Evolutionary conservation across 352 stramenopile genomes (phyloP), one percentile per base, ranked within the genome.

Genomic region (Globisporangium nagaii): DNA sequence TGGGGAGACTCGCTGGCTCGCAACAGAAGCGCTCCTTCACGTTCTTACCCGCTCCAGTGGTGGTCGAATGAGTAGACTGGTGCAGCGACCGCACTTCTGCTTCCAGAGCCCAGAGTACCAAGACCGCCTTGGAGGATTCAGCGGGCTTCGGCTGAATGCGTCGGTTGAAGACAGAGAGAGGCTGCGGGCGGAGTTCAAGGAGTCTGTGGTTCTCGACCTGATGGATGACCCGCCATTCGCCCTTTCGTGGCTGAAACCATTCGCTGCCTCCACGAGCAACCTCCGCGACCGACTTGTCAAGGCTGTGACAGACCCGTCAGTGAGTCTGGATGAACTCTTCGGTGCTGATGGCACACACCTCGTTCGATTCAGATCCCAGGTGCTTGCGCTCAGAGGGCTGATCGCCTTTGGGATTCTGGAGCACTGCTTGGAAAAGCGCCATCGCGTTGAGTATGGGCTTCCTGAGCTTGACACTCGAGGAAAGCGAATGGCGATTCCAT

Each of bases 401-500:
- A 50, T 97, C 13, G 82, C 80, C n/a, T 86, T 88, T 51, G 80
- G 76, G 9, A 60, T 95, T 0, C 61, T 97, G 10, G 65, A 90
- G 28, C 83, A 92, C 27, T 93, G 84, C 36, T 46, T 97, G 20
- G 53, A 94, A 41, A 95, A 96, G 63, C 78, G 86, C 2, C 79
- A 91, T 50, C 68, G 85, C 22, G 86, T 96, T 0, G 58, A 90
- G 30, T 97, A 84, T 63, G 87, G 88, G 0, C 58, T 96, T 40
- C 64, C 73, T 15, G 34, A 64, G 12, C 45, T 46, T 40, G 56
- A 53, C 0, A 57, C 64, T 0, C 82, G 79, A 32, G 46, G 4
- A 1, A 96, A 95, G 56, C 68, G 68, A 24, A 68, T 97, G 24
- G 86, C 85, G 8, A 84, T 97, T 17, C 90, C 88, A 25, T 97